Conservation (phyloP, 1,139 yeast species). For the Chernovozyma aurita region DNA sequence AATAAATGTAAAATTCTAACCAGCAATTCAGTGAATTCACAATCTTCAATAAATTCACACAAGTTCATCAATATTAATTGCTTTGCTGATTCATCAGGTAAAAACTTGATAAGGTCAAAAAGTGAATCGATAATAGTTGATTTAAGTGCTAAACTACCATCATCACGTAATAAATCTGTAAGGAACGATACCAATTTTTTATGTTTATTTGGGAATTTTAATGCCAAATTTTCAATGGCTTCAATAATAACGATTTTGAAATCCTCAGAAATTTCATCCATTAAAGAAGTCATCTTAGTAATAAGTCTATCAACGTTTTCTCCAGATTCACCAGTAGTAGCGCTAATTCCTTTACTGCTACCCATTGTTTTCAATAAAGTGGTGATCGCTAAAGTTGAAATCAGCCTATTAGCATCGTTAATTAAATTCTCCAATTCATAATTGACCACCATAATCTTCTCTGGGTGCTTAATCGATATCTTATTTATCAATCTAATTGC, state of each 20-base stretch:
- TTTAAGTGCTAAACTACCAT: constrained; percentile 83
- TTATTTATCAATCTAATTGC: constrained; percentile 88
- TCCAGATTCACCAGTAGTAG: constrained; percentile 19
- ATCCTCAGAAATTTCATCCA: constrained; percentile 94
- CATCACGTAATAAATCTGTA: constrained; percentile 82
- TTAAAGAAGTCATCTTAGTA: constrained; percentile 79
- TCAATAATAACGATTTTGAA: constrained; percentile 92
- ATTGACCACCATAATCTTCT: constrained; percentile 64
- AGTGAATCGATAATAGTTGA: constrained; percentile 87
- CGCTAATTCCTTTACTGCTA: constrained; percentile 16
- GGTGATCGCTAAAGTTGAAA: constrained; percentile 98
- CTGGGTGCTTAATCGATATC: constrained; percentile 79
- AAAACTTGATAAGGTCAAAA: constrained; percentile 80
- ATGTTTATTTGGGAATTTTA: constrained; percentile 91
- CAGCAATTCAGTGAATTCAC: constrained; percentile 90
- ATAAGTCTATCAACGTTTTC: constrained; percentile 88
- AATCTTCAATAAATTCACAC: constrained; percentile 97
- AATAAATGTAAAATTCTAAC: constrained; percentile 86
- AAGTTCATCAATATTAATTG: constrained; percentile 81
- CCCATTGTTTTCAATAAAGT: constrained; percentile 94
- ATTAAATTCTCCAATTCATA: constrained; percentile 81
- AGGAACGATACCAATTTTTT: constrained; percentile 77
- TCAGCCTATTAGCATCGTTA: constrained; percentile 82
- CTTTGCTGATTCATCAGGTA: constrained; percentile 69
- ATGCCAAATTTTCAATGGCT: constrained; percentile 86